A percentile compares a stretch with the other conserved stretches of the same genome.
phyloP scores from a whole-genome alignment of 2,329 filamentous ascomycete species.

The Bipolaris bicolor region DNA sequence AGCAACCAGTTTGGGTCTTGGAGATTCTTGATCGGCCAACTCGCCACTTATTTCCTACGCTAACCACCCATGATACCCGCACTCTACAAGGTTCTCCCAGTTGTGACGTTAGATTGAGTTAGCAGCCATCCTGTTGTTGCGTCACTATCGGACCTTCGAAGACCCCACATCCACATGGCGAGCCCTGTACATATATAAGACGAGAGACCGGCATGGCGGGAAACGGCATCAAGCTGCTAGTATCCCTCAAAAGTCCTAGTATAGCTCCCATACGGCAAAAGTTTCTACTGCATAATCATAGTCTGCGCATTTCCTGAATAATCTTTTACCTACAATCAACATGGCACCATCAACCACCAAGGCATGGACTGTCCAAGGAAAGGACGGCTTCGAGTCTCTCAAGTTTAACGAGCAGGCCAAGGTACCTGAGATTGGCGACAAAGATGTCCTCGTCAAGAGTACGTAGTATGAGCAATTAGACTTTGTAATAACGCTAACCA shows the following conservation, averaged over 20 bases:
- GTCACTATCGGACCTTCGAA: constrained; percentile 26
- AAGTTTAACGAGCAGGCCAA: constrained; percentile 59
- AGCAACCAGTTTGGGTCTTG: constrained; percentile 1
- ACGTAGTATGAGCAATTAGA: constrained; percentile 18
- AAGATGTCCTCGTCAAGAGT: constrained; percentile 73
- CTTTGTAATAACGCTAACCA: constrained; percentile 10
- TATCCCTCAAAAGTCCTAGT: not conserved
- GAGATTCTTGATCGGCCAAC: not conserved
- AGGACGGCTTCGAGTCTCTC: constrained; percentile 66
- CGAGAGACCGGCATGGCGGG: constrained; percentile 9
- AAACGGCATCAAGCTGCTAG: not conserved
- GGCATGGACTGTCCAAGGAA: constrained; percentile 63
- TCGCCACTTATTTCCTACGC: constrained; percentile 3
- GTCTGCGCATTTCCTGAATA: not conserved
- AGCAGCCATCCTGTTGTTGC: constrained; percentile 24
- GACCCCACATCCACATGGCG: constrained; percentile 24
- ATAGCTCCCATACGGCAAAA: not conserved
- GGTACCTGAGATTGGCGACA: constrained; percentile 69
- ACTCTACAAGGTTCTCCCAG: constrained; percentile 8
- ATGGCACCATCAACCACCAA: constrained; percentile 57
- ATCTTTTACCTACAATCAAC: not conserved
- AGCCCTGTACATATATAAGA: constrained; percentile 14
- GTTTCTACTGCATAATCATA: not conserved
- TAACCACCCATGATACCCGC: constrained; percentile 7
- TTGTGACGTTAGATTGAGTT: constrained; percentile 12